These are phyloP conservation scores for Mycena chlorophos DNA, from an alignment of 768 basidiomycete species.

Conservation along the genomic window DNA sequence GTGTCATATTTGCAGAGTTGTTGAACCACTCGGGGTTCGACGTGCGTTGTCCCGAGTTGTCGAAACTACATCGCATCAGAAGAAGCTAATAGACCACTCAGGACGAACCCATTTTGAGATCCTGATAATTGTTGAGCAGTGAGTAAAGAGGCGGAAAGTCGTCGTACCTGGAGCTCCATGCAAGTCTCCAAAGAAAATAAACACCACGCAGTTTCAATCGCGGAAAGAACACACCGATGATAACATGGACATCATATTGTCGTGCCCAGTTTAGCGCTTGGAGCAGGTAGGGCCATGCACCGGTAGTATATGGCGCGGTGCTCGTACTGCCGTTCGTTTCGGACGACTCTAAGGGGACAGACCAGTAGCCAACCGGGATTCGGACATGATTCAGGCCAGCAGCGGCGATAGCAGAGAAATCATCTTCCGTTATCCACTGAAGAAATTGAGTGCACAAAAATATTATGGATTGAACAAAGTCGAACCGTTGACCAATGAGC, in stretches of 20 bases:
- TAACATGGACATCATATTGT: conserved; percentile 60
- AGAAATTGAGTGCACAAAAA: background rate
- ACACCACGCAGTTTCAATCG: background rate
- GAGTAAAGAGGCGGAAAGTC: too few species aligned
- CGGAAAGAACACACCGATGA: conserved; percentile 37
- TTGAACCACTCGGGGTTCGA: conserved; percentile 55
- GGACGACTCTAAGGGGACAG: conserved; percentile 62
- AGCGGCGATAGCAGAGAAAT: conserved; percentile 62
- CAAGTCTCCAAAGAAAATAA: conserved; percentile 43
- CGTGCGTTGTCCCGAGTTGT: conserved; percentile 72
- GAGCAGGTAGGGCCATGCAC: conserved; percentile 71
- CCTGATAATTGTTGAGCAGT: too few species aligned
- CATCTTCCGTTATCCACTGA: conserved; percentile 66
- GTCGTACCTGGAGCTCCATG: conserved; percentile 77
- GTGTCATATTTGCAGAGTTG: conserved; percentile 47
- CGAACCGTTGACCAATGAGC: conserved; percentile 58
- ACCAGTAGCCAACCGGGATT: conserved; percentile 79
- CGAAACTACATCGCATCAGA: conserved; percentile 48
- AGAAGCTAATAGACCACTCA: background rate
- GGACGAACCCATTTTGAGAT: conserved; percentile 35
- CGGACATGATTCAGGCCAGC: conserved; percentile 75
- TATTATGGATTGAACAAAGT: conserved; percentile 2
- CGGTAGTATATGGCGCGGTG: conserved; percentile 31
- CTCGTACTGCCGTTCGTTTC: conserved; percentile 45
- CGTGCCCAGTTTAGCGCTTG: conserved; percentile 65